These are phyloP conservation scores for Daedaleopsis sinensis DNA, from an alignment of 768 basidiomycete genomes.

Conservation along the genomic window DNA sequence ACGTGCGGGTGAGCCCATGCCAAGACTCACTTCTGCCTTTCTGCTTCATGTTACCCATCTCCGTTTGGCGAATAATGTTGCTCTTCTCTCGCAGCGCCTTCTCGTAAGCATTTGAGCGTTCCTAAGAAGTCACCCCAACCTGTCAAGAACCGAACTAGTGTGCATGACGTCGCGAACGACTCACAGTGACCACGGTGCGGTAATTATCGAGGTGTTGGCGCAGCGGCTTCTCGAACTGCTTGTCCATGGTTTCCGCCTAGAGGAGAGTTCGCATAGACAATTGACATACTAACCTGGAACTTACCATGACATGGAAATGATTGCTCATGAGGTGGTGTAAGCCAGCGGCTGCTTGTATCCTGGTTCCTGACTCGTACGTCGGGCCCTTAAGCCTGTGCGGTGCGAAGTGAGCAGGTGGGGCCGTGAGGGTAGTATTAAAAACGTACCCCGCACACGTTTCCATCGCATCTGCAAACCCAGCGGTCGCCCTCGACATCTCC, in stretches of 20 bases:
- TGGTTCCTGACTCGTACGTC: constrained; percentile 76
- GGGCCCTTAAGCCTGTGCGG: constrained; percentile 71
- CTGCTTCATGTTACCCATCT: constrained; percentile 81
- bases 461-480: constrained; percentile 85
- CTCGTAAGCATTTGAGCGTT: constrained; percentile 86
- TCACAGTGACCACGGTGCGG: constrained; percentile 68
- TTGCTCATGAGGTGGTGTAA: constrained; percentile 91
- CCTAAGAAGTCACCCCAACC: constrained; percentile 46
- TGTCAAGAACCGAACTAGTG: neutral
- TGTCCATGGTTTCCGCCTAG: constrained; percentile 84
- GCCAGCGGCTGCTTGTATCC: constrained; percentile 85
- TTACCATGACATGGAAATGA: constrained; percentile 88
- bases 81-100: constrained; percentile 82
- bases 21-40: constrained; percentile 76
- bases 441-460: constrained; percentile 81
- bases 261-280: neutral
- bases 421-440: neutral
- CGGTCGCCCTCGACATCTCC: constrained; percentile 80
- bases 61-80: constrained; percentile 80
- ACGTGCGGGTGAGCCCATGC: neutral
- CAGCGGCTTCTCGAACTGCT: constrained; percentile 87
- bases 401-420: constrained; percentile 2
- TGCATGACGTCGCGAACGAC: constrained; percentile 19
- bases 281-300: constrained; percentile 29
- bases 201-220: constrained; percentile 85